These are phyloP conservation scores for Fusarium praegraminearum DNA, from an alignment of 2,329 filamentous ascomycete species.

Conservation along the genomic window DNA sequence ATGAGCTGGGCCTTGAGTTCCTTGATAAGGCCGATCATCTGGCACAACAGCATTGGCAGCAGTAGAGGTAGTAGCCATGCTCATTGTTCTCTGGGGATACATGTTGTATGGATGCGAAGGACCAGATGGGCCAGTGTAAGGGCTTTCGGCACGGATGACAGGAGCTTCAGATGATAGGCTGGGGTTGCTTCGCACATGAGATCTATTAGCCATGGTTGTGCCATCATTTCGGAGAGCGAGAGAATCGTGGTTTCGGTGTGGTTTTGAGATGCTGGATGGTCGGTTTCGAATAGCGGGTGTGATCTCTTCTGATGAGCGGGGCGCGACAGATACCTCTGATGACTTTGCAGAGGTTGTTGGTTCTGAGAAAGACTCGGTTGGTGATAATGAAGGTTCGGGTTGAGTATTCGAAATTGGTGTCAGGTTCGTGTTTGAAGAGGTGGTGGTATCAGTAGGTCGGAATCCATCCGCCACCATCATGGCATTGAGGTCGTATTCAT, in stretches of 20 bases:
- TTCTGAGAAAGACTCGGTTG: conserved; percentile 33
- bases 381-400: conserved; percentile 12
- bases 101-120: conserved; percentile 88
- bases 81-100: conserved; percentile 80
- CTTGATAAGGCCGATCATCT: conserved; percentile 63
- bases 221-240: conserved; percentile 67
- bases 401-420: conserved; percentile 44
- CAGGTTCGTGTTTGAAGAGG: conserved; percentile 8
- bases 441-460: conserved; percentile 53
- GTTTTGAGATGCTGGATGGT: conserved; percentile 68
- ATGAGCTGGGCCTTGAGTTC: conserved; percentile 77
- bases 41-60: conserved; percentile 61
- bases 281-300: conserved; percentile 49
- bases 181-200: conserved; percentile 42
- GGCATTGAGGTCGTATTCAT: conserved; percentile 63
- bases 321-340: conserved; percentile 21
- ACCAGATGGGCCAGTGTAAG: conserved; percentile 76
- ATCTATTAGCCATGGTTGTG: conserved; percentile 22
- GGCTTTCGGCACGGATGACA: conserved; percentile 65
- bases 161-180: conserved; percentile 55
- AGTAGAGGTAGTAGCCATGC: conserved; percentile 79
- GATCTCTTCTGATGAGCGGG: conserved; percentile 40
- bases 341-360: conserved; percentile 17
- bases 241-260: conserved; percentile 61
- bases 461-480: conserved; percentile 67